Evolutionary conservation across 805 yeast genomes (phyloP).

Genomic region (Kuraishia hungarica): DNA sequence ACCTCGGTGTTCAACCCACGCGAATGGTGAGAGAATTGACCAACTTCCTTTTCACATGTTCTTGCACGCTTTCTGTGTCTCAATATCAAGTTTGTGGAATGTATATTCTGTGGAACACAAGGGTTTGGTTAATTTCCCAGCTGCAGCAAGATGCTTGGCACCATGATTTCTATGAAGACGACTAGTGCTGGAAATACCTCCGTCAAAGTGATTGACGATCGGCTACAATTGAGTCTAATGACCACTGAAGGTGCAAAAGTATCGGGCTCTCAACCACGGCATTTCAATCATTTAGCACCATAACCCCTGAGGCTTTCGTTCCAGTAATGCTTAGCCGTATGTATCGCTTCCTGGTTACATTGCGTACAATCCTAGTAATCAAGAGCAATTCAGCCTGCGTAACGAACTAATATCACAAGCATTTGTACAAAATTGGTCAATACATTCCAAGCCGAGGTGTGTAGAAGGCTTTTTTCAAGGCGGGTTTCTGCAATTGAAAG

Average conservation of each 20-base stretch:
- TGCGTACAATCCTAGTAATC: not conserved
- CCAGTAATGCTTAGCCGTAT: not conserved
- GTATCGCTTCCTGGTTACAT: not conserved
- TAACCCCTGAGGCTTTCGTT: not conserved
- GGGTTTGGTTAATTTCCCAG: too few species aligned
- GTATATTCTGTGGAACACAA: too few species aligned
- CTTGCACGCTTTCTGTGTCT: not conserved
- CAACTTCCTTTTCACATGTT: not conserved
- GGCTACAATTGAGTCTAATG: not conserved
- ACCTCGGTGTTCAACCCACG: not conserved
- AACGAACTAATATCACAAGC: too few species aligned
- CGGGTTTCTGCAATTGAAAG: not conserved
- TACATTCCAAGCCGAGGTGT: not conserved
- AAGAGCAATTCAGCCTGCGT: not conserved
- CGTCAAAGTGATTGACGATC: not conserved
- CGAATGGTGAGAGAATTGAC: not conserved
- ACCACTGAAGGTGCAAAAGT: too few species aligned
- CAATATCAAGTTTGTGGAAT: too few species aligned
- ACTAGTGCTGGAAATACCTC: too few species aligned
- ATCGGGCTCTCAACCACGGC: not conserved
- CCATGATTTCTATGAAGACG: too few species aligned
- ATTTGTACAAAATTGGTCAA: not conserved
- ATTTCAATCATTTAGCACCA: not conserved
- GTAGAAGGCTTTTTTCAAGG: not conserved
- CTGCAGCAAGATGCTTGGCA: too few species aligned